phyloP scores from a whole-genome alignment of 768 basidiomycete species.

The Lactarius psammicola region DNA sequence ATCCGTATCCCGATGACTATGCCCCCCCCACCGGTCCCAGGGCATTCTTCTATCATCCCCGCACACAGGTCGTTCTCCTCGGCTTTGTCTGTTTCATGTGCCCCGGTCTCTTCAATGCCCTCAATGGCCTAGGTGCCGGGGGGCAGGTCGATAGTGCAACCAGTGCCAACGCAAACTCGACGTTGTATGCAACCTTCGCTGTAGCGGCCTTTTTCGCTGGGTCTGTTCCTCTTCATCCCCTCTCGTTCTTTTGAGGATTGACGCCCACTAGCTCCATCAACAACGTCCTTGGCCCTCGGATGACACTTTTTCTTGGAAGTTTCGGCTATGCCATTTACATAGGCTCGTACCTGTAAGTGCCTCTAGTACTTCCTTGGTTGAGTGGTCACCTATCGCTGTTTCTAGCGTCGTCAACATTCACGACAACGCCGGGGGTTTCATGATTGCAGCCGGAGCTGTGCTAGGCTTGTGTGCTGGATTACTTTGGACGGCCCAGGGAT shows the following conservation, averaged over 20 bases:
- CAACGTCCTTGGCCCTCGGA: conserved; percentile 73
- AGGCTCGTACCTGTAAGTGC: conserved; percentile 63
- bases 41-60: conserved; percentile 58
- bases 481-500: conserved; percentile 85
- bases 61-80: conserved; percentile 58
- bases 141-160: conserved; percentile 68
- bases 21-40: conserved; percentile 51
- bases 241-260: background rate
- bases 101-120: conserved; percentile 72
- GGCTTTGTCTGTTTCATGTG: conserved; percentile 65
- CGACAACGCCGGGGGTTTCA: conserved; percentile 55
- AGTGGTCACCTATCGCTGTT: background rate
- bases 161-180: conserved; percentile 66
- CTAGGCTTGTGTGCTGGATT: conserved; percentile 71
- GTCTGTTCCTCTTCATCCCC: conserved; percentile 39
- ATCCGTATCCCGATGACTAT: conserved; percentile 34
- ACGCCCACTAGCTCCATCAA: conserved; percentile 58
- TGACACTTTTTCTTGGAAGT: conserved; percentile 73
- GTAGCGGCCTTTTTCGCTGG: conserved; percentile 66
- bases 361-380: background rate
- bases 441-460: conserved; percentile 67
- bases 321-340: conserved; percentile 76
- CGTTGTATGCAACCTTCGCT: conserved; percentile 65
- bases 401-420: conserved; percentile 69
- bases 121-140: conserved; percentile 77